Evolutionary conservation across 495 filamentous ascomycete species (phyloP).

Genomic region (Bryoglossum gracile): DNA sequence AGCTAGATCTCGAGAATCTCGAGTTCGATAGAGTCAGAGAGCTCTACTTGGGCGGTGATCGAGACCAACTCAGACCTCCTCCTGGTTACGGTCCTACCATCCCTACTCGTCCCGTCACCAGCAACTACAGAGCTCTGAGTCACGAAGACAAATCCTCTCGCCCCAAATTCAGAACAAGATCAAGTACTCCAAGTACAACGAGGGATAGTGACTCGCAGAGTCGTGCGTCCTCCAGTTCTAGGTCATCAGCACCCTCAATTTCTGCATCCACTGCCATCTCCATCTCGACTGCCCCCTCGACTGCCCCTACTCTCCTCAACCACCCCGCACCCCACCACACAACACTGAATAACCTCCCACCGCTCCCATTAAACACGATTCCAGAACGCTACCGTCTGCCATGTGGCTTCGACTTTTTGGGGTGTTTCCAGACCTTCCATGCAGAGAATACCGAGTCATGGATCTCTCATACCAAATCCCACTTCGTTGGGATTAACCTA

Average conservation of each 20-base stretch:
- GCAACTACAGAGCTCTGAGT: no score
- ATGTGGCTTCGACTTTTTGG: constrained; percentile 16
- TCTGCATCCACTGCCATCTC: background rate
- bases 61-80: no score
- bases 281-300: background rate
- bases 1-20: no score
- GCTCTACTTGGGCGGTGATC: no score
- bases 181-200: no score
- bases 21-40: no score
- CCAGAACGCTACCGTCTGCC: constrained; percentile 9
- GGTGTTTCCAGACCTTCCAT: constrained; percentile 23
- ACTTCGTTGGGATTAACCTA: constrained; percentile 27
- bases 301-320: background rate
- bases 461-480: constrained; percentile 34
- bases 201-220: constrained; percentile 1
- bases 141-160: no score
- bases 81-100: no score
- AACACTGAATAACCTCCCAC: background rate
- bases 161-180: no score
- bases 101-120: no score
- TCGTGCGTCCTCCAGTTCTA: background rate
- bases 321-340: background rate
- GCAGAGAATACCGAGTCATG: constrained; percentile 31
- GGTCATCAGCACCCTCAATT: background rate
- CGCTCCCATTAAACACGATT: background rate